Evolutionary conservation across 352 stramenopile genomes (phyloP).

Genomic region (Globisporangium emineosum): DNA sequence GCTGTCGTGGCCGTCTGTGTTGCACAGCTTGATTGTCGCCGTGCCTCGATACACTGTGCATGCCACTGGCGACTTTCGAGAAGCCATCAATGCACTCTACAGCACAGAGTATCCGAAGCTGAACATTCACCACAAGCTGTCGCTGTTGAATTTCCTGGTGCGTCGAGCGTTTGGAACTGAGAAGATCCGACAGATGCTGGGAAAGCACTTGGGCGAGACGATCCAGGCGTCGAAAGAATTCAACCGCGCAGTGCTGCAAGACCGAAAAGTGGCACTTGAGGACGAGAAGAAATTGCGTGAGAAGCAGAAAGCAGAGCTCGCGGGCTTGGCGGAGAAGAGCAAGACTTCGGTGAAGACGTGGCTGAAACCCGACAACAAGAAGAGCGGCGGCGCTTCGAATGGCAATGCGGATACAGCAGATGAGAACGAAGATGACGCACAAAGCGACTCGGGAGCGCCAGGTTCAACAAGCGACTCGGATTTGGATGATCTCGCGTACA

Average conservation of each 20-base stretch:
- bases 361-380: constrained; percentile 60
- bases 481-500: constrained; percentile 52
- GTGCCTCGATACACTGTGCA: constrained; percentile 68
- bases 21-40: constrained; percentile 60
- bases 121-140: constrained; percentile 61
- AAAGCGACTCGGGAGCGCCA: constrained; percentile 29
- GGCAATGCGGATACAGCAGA: constrained; percentile 10
- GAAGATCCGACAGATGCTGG: constrained; percentile 57
- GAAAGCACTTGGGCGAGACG: constrained; percentile 51
- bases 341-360: constrained; percentile 64
- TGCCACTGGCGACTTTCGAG: constrained; percentile 33
- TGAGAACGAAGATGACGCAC: constrained; percentile 32
- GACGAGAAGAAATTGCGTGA: constrained; percentile 82
- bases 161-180: constrained; percentile 56
- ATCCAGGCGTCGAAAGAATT: constrained; percentile 72
- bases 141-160: constrained; percentile 69
- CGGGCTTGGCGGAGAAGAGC: constrained; percentile 39
- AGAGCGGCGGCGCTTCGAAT: not conserved
- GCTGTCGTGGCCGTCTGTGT: constrained; percentile 75
- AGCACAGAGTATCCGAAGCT: constrained; percentile 54
- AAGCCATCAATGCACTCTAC: constrained; percentile 43
- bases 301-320: constrained; percentile 66
- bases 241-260: constrained; percentile 58
- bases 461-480: constrained; percentile 62
- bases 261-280: constrained; percentile 62